phyloP scores from a whole-genome alignment of 2,329 filamentous ascomycete species.

The Cadophora sp. region DNA sequence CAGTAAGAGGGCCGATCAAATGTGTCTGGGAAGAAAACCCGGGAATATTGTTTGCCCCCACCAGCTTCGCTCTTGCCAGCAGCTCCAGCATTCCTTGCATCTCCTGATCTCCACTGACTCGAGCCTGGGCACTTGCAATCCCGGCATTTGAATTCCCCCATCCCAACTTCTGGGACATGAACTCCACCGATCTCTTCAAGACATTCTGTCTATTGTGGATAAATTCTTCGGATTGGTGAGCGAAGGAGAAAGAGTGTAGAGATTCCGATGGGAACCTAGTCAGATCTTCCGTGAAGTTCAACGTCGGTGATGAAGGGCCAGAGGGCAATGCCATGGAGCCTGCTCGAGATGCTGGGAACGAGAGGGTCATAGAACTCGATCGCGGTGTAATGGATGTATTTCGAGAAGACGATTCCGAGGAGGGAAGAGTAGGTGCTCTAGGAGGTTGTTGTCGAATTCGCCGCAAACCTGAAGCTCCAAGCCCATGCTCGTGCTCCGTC shows the following conservation, averaged over 20 bases:
- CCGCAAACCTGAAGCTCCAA: slow-evolving; percentile 85
- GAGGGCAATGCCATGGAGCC: slow-evolving; percentile 46
- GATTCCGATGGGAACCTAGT: slow-evolving; percentile 94
- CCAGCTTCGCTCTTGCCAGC: slow-evolving; percentile 79
- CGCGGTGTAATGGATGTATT: slow-evolving; percentile 66
- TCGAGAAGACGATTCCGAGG: slow-evolving; percentile 68
- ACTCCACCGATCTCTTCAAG: slow-evolving; percentile 91
- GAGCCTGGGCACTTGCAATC: slow-evolving; percentile 83
- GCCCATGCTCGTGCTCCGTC: slow-evolving; percentile 84
- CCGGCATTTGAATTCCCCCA: slow-evolving; percentile 76
- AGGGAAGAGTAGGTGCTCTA: slow-evolving; percentile 69
- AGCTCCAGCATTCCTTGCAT: slow-evolving; percentile 91
- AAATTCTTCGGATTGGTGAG: slow-evolving; percentile 91
- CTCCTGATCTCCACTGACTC: slow-evolving; percentile 82
- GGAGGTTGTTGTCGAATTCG: slow-evolving; percentile 89
- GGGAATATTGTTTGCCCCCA: slow-evolving; percentile 69
- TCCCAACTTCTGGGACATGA: slow-evolving; percentile 86
- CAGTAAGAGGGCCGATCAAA: slow-evolving; percentile 73
- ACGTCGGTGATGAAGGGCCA: slow-evolving; percentile 72
- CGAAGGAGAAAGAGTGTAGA: slow-evolving; percentile 97
- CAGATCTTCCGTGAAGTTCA: slow-evolving; percentile 84
- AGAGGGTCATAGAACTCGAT: slow-evolving; percentile 74
- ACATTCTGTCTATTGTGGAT: slow-evolving; percentile 92
- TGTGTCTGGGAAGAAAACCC: slow-evolving; percentile 53
- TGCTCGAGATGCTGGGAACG: slow-evolving; percentile 56